Conservation (phyloP, 306 rosid genomes). For the Abrus pulchellus region DNA sequence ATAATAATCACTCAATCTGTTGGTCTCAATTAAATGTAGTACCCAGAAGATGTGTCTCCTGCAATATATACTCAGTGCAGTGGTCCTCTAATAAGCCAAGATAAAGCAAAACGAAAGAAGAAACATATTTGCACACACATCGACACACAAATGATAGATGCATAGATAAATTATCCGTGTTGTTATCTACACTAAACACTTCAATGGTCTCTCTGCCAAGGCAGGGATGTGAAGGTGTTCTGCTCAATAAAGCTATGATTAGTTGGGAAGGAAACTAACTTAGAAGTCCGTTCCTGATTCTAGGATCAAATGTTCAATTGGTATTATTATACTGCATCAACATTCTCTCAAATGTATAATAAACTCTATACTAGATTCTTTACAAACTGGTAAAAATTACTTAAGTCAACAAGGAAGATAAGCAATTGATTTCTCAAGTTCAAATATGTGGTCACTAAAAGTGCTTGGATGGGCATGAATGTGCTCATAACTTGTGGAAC, state of each 20-base stretch:
- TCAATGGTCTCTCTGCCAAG: conserved; percentile 3
- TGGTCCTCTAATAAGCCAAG: background rate
- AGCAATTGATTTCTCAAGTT: conserved; percentile 21
- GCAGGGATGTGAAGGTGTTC: background rate
- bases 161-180: background rate
- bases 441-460: background rate
- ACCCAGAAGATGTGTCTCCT: background rate
- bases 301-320: conserved; percentile 1
- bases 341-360: background rate
- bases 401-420: background rate
- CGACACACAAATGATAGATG: background rate
- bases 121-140: background rate
- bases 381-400: conserved; percentile 6
- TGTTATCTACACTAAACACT: background rate
- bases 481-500: conserved; percentile 31
- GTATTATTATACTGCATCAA: conserved; percentile 15
- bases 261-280: background rate
- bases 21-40: background rate
- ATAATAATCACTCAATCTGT: background rate
- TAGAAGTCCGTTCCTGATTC: conserved; percentile 22
- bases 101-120: background rate
- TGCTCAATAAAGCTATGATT: background rate
- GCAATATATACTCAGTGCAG: background rate
- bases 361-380: background rate
- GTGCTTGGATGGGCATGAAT: background rate